These are phyloP conservation scores for Cutaneotrichosporon dermatis DNA, from an alignment of 1,284 basidiomycete genomes.

Conservation along the genomic window DNA sequence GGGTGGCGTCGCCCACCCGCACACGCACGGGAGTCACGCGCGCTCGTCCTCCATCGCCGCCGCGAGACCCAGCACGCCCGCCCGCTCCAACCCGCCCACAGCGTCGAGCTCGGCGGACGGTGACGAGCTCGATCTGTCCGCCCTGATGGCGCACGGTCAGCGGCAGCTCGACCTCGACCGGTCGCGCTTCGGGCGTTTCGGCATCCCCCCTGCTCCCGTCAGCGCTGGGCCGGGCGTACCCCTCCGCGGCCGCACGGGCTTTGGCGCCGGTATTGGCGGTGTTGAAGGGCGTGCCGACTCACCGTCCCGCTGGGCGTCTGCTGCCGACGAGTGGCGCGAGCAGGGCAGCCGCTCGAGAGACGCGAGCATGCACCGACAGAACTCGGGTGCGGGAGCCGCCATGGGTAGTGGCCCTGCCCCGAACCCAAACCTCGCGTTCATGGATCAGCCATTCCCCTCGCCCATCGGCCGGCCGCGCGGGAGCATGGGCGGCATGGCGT, in stretches of 20 bases:
- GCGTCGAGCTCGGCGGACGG: conserved; percentile 2
- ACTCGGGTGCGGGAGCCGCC: conserved; percentile 9
- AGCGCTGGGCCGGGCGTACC: conserved; percentile 1
- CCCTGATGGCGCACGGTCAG: conserved; percentile 26
- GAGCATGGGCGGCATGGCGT: neutral
- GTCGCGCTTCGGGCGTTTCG: conserved; percentile 14
- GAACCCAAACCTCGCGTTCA: conserved; percentile 1
- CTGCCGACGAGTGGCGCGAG: conserved; percentile 12
- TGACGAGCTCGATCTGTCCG: conserved; percentile 25
- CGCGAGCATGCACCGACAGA: conserved; percentile 18
- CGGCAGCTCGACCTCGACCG: conserved; percentile 20
- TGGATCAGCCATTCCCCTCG: conserved; percentile 14
- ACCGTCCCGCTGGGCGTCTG: conserved; percentile 10
- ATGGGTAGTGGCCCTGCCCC: neutral
- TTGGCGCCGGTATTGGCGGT: neutral
- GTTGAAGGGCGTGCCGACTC: neutral
- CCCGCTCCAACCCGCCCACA: neutral
- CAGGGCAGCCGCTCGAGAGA: conserved; percentile 10
- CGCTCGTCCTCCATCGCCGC: conserved; percentile 4
- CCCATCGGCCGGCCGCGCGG: conserved; percentile 14
- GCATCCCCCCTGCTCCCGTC: conserved; percentile 2
- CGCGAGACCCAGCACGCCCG: too few species aligned
- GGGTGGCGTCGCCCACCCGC: neutral
- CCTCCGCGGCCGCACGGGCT: conserved; percentile 4
- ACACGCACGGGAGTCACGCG: neutral